Percentiles rank a stretch among this genome's conserved stretches.
phyloP scores from a whole-genome alignment of 1,284 basidiomycete genomes.

The Flammula alnicola region DNA sequence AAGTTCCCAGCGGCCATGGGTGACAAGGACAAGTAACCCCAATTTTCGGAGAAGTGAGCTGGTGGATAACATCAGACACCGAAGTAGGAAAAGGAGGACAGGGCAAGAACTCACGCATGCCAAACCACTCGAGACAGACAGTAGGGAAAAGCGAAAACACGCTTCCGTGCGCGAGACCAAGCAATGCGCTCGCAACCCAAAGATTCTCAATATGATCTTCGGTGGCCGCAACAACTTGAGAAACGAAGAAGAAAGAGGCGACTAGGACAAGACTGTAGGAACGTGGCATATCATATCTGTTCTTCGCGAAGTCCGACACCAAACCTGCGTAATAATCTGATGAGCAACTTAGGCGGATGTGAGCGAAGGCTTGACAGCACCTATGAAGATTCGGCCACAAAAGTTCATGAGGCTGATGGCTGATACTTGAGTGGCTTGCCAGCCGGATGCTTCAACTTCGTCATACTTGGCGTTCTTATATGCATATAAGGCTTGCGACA shows the following conservation, averaged over 20 bases:
- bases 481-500: slow-evolving; percentile 84
- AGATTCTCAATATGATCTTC: slow-evolving; percentile 67
- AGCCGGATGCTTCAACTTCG: slow-evolving; percentile 65
- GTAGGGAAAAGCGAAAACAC: slow-evolving; percentile 81
- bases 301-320: slow-evolving; percentile 75
- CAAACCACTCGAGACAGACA: slow-evolving; percentile 87
- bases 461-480: slow-evolving; percentile 69
- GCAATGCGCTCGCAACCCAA: slow-evolving; percentile 76
- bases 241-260: slow-evolving; percentile 67
- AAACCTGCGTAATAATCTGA: slow-evolving; percentile 42
- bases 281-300: slow-evolving; percentile 62
- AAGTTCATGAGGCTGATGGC: slow-evolving; percentile 87
- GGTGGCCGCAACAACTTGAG: slow-evolving; percentile 63
- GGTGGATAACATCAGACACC: not conserved
- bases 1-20: slow-evolving; percentile 85
- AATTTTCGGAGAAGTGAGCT: slow-evolving; percentile 83
- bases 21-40: slow-evolving; percentile 79
- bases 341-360: not conserved
- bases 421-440: slow-evolving; percentile 89
- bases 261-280: slow-evolving; percentile 76
- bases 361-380: slow-evolving; percentile 34
- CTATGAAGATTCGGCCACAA: slow-evolving; percentile 78
- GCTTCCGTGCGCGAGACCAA: slow-evolving; percentile 80
- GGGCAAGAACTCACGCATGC: slow-evolving; percentile 56
- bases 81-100: not conserved